phyloP scores from a whole-genome alignment of 345 rosid species.

The Theobroma cacao region DNA sequence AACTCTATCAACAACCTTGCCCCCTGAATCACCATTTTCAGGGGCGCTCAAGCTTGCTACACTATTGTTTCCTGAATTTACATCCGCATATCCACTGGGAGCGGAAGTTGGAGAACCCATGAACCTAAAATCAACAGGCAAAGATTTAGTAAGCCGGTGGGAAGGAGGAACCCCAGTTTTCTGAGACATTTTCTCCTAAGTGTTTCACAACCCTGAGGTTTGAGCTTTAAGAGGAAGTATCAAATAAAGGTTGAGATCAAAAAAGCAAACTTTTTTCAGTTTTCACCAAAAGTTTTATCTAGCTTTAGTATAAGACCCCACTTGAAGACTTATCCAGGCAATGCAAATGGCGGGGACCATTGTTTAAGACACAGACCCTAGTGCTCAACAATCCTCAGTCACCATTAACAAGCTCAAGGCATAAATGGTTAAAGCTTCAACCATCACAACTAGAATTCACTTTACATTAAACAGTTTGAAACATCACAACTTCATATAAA shows the following conservation, averaged over 20 bases:
- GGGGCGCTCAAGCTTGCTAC: constrained; percentile 29
- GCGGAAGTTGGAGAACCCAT: constrained; percentile 49
- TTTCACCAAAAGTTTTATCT: constrained; percentile 34
- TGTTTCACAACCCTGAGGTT: constrained; percentile 29
- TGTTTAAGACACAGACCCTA: constrained; percentile 42
- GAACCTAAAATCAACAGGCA: constrained; percentile 66
- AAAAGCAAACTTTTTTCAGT: constrained; percentile 37
- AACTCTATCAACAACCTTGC: constrained; percentile 33
- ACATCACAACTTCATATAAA: constrained; percentile 3
- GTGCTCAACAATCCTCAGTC: constrained; percentile 36
- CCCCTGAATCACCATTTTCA: constrained; percentile 38
- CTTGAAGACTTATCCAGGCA: constrained; percentile 38
- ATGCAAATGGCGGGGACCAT: constrained; percentile 68
- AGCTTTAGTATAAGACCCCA: constrained; percentile 55
- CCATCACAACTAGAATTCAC: background rate
- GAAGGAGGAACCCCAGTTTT: constrained; percentile 46
- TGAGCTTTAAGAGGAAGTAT: constrained; percentile 28
- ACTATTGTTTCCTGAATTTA: constrained; percentile 18
- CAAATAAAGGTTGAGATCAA: constrained; percentile 27
- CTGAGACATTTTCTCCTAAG: constrained; percentile 46
- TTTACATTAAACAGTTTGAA: background rate
- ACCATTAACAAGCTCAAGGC: constrained; percentile 37
- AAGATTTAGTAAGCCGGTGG: constrained; percentile 60
- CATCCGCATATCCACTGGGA: constrained; percentile 29
- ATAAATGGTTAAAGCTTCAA: constrained; percentile 21